A percentile compares a stretch with the other conserved stretches of the same genome.
Conservation (phyloP, 441 rosid species). For the Jatropha multifida region DNA sequence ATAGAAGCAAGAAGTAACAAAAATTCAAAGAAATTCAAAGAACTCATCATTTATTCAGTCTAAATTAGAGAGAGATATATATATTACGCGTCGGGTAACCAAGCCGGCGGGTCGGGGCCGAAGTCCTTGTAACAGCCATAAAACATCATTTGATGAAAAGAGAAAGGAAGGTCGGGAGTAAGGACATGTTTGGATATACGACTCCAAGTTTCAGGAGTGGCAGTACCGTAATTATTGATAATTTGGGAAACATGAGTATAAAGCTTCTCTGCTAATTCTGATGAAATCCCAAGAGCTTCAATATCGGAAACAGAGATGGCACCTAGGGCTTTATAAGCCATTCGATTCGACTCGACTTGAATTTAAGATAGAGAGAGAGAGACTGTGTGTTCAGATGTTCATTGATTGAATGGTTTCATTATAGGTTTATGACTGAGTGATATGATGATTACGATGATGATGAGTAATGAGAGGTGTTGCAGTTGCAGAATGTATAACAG, state of each 20-base stretch:
- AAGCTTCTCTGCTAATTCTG: constrained; percentile 38
- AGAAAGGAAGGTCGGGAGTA: constrained; percentile 68
- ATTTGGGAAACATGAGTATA: constrained; percentile 45
- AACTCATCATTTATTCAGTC: background rate
- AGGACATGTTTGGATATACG: constrained; percentile 53
- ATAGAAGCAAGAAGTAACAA: constrained; percentile 17
- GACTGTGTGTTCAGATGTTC: background rate
- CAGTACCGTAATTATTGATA: constrained; percentile 32
- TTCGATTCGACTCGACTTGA: constrained; percentile 3
- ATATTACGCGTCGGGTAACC: constrained; percentile 81
- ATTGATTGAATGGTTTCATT: no score
- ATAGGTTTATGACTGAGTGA: no score
- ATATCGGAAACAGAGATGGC: constrained; percentile 51
- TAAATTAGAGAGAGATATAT: background rate
- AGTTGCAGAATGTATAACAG: no score
- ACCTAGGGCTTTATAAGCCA: constrained; percentile 51
- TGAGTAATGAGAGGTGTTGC: no score
- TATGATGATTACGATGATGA: no score
- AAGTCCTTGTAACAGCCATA: constrained; percentile 75
- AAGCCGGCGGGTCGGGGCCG: constrained; percentile 86
- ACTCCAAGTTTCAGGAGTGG: constrained; percentile 58
- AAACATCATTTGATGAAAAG: constrained; percentile 79
- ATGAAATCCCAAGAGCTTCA: constrained; percentile 56
- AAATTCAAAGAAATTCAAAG: background rate
- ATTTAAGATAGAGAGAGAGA: background rate